These are phyloP conservation scores for Trichoderma koningii DNA, from an alignment of 2,329 filamentous ascomycete species.

Conservation along the genomic window DNA sequence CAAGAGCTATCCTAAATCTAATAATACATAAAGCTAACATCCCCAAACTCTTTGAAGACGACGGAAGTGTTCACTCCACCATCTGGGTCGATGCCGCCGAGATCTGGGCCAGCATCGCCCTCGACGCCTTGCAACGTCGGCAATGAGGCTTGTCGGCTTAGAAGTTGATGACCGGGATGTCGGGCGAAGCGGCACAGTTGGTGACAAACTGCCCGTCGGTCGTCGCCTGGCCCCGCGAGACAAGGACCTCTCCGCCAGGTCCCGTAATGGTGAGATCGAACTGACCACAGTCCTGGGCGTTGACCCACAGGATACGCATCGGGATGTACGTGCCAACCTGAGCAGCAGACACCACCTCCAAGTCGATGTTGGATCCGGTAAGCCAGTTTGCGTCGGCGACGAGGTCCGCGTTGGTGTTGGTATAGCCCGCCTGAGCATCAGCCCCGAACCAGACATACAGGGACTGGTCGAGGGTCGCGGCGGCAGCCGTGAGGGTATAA, in stretches of 20 bases:
- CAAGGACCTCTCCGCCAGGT: neutral
- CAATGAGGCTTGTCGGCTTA: neutral
- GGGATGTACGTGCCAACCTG: conserved; percentile 18
- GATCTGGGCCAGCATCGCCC: neutral
- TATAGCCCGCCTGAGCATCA: neutral
- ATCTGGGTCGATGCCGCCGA: neutral
- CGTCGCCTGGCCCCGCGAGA: neutral
- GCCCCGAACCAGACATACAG: conserved; percentile 15
- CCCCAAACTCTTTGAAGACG: neutral
- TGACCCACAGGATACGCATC: conserved; percentile 14
- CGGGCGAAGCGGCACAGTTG: neutral
- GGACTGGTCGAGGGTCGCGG: neutral
- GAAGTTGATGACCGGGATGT: neutral
- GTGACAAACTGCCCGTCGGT: neutral
- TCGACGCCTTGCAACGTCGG: neutral
- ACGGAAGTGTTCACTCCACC: neutral
- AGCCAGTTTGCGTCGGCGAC: neutral
- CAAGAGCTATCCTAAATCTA: conserved; percentile 19
- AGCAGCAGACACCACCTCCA: neutral
- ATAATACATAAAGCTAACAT: conserved; percentile 16
- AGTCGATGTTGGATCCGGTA: neutral
- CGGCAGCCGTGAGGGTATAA: neutral
- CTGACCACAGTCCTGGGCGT: conserved; percentile 13
- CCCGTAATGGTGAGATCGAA: neutral
- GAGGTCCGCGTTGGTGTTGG: neutral